A percentile compares a stretch with the other conserved stretches of the same genome.
phyloP scores from a whole-genome alignment of 805 yeast genomes.

The Yarrowia divulgata region DNA sequence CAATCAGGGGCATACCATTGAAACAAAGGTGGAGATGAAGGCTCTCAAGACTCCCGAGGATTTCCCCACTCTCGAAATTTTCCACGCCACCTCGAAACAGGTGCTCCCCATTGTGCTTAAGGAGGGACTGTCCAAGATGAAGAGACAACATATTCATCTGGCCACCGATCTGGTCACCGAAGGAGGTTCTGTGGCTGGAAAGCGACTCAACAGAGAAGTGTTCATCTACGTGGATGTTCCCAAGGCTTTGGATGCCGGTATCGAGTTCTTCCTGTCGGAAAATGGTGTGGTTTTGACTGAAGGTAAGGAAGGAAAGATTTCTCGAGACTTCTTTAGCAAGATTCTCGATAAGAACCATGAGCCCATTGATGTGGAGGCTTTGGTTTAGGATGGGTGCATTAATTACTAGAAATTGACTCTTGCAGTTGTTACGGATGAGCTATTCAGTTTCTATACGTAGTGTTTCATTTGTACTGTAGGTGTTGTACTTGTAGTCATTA shows the following conservation, averaged over 20 bases:
- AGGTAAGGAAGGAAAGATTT: slow-evolving; percentile 65
- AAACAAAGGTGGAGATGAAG: slow-evolving; percentile 53
- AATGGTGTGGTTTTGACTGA: slow-evolving; percentile 78
- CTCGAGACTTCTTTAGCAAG: slow-evolving; percentile 54
- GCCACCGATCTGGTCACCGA: slow-evolving; percentile 65
- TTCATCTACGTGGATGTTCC: slow-evolving; percentile 68
- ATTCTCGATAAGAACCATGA: slow-evolving; percentile 48
- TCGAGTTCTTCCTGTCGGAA: slow-evolving; percentile 65
- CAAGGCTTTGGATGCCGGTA: slow-evolving; percentile 56
- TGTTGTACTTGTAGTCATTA: too few species aligned
- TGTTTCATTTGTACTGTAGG: too few species aligned
- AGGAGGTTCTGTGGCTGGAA: slow-evolving; percentile 69
- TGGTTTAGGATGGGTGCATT: background rate
- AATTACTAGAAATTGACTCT: too few species aligned
- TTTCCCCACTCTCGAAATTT: slow-evolving; percentile 68
- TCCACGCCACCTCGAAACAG: slow-evolving; percentile 72
- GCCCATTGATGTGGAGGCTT: slow-evolving; percentile 17
- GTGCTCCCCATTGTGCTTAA: slow-evolving; percentile 57
- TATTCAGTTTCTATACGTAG: too few species aligned
- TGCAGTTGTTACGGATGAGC: too few species aligned
- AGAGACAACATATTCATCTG: slow-evolving; percentile 84
- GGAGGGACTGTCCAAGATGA: slow-evolving; percentile 72
- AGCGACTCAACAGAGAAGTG: slow-evolving; percentile 65
- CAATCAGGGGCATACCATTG: slow-evolving; percentile 88
- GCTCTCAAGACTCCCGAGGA: slow-evolving; percentile 52